These are phyloP conservation scores for Polychytrium aggregatum DNA, from an alignment of 192 early-diverging fungal genomes.

Conservation along the genomic window DNA sequence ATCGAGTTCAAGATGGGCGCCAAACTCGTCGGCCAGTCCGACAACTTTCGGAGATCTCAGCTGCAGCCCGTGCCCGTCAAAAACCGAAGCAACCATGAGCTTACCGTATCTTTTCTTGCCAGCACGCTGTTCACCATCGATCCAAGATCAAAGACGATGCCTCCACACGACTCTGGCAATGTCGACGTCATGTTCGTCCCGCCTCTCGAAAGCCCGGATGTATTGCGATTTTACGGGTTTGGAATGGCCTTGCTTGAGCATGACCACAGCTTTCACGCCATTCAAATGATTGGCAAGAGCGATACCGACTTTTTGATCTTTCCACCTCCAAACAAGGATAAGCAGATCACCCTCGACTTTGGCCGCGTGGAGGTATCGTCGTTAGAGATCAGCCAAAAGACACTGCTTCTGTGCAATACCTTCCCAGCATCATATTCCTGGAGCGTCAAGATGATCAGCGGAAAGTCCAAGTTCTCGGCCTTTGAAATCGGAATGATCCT, in stretches of 20 bases:
- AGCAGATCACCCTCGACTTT: constrained; percentile 40
- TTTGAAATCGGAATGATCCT: constrained; percentile 34
- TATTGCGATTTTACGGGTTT: constrained; percentile 33
- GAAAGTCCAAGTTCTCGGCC: constrained; percentile 29
- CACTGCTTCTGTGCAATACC: constrained; percentile 36
- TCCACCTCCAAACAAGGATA: constrained; percentile 19
- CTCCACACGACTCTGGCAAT: constrained; percentile 21
- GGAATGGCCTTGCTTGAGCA: constrained; percentile 25
- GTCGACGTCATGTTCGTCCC: constrained; percentile 39
- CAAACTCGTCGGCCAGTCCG: too few species aligned
- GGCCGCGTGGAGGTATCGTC: constrained; percentile 33
- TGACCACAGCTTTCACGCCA: constrained; percentile 29
- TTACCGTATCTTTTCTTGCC: constrained; percentile 26
- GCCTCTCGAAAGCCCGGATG: constrained; percentile 24
- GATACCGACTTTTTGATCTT: constrained; percentile 30
- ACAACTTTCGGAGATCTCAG: too few species aligned
- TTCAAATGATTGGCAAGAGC: constrained; percentile 32
- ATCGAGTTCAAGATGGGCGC: too few species aligned
- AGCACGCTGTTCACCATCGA: constrained; percentile 38
- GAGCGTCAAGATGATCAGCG: constrained; percentile 32
- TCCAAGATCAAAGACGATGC: constrained; percentile 24
- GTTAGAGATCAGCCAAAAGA: constrained; percentile 20
- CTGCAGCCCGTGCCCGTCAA: too few species aligned
- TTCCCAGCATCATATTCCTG: constrained; percentile 29
- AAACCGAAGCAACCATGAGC: constrained; percentile 10